phyloP scores from a whole-genome alignment of 176 grass and related monocot genomes.

The Ensete ventricosum region DNA sequence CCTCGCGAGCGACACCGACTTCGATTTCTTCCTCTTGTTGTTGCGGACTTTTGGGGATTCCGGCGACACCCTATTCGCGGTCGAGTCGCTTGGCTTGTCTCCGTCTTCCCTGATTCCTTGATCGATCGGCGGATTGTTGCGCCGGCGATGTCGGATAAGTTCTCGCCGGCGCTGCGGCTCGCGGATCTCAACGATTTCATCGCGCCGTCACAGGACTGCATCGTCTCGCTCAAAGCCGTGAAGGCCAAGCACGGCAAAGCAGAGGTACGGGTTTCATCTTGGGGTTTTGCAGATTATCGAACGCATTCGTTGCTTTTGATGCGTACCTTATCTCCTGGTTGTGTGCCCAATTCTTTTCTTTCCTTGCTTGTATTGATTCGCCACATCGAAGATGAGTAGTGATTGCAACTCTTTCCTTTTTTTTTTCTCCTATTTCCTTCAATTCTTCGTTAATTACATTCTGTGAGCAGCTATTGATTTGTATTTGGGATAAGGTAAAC shows the following conservation, averaged over 20 bases:
- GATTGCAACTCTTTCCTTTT: not conserved
- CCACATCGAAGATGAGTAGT: not conserved
- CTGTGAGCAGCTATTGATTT: not conserved
- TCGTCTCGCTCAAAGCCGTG: conserved; percentile 71
- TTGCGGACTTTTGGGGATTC: not conserved
- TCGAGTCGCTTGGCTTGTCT: not conserved
- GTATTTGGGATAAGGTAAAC: not conserved
- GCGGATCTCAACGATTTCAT: conserved; percentile 99
- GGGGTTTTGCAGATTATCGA: not conserved
- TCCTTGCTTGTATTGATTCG: not conserved
- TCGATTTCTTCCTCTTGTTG: not conserved
- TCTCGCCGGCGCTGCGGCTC: conserved; percentile 84
- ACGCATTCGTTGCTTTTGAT: not conserved
- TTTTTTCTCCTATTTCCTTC: not conserved
- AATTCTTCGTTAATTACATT: not conserved
- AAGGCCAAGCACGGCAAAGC: conserved; percentile 25
- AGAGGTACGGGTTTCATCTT: conserved; percentile 4
- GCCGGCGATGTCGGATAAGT: conserved; percentile 61
- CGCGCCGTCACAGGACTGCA: conserved; percentile 80
- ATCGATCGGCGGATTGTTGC: not conserved
- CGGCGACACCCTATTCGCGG: not conserved
- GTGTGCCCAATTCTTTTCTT: too few relatives aligned
- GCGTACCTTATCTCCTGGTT: not conserved
- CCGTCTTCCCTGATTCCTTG: not conserved
- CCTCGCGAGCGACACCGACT: not conserved